Conservation (phyloP, 768 basidiomycete species). For the Kwoniella europaea region DNA sequence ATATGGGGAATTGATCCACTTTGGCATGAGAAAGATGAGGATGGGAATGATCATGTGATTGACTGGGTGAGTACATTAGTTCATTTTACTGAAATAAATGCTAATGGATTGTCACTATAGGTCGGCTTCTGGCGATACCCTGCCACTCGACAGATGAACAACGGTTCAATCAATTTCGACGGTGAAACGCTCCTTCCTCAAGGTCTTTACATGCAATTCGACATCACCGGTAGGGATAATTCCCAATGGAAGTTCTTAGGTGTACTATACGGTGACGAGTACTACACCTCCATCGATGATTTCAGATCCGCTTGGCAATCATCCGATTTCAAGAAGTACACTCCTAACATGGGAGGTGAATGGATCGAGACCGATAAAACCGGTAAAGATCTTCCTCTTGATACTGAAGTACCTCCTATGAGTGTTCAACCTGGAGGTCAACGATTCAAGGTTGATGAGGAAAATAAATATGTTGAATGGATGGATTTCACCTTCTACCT, state of each 20-base stretch:
- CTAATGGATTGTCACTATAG: slow-evolving; percentile 4
- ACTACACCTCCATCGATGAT: slow-evolving; percentile 39
- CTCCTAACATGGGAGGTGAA: slow-evolving; percentile 34
- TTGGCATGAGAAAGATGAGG: slow-evolving; percentile 44
- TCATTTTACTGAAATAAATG: background rate
- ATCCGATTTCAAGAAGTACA: slow-evolving; percentile 29
- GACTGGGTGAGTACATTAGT: slow-evolving; percentile 33
- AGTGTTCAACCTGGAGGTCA: slow-evolving; percentile 66
- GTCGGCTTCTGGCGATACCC: slow-evolving; percentile 35
- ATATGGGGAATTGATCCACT: slow-evolving; percentile 53
- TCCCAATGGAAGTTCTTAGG: slow-evolving; percentile 42
- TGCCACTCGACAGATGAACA: slow-evolving; percentile 19
- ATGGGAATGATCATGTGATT: slow-evolving; percentile 36
- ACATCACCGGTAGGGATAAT: slow-evolving; percentile 49
- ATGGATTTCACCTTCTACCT: slow-evolving; percentile 44
- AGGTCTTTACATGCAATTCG: slow-evolving; percentile 45
- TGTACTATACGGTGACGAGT: slow-evolving; percentile 43
- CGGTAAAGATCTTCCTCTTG: slow-evolving; percentile 34
- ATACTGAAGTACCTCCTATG: slow-evolving; percentile 59
- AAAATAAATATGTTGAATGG: slow-evolving; percentile 67
- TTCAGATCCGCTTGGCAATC: slow-evolving; percentile 49
- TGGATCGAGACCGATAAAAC: slow-evolving; percentile 45
- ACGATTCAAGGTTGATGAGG: slow-evolving; percentile 65
- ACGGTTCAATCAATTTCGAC: slow-evolving; percentile 30
- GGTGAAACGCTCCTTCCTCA: slow-evolving; percentile 43